Conservation (phyloP, 768 basidiomycete genomes). For the Cubamyces lactineus region DNA sequence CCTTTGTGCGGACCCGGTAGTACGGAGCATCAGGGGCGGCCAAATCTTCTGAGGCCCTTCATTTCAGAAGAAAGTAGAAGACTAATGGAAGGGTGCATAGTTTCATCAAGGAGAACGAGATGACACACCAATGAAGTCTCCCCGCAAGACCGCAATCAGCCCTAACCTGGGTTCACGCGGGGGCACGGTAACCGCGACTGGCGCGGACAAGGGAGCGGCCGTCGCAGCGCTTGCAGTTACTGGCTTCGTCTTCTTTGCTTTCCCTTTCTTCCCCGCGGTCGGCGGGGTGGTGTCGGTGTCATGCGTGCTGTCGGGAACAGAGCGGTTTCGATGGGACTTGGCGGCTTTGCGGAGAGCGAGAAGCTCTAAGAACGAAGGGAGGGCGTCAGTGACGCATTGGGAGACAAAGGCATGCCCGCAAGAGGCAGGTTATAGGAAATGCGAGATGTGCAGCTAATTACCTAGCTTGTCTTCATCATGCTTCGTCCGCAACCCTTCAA, state of each 20-base stretch:
- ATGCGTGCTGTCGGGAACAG: constrained; percentile 3
- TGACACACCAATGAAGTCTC: constrained; percentile 14
- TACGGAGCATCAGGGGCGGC: background rate
- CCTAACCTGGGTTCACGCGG: background rate
- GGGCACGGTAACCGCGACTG: background rate
- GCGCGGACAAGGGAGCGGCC: background rate
- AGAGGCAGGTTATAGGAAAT: background rate
- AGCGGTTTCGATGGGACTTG: background rate
- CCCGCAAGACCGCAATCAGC: background rate
- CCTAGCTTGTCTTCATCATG: constrained; percentile 48
- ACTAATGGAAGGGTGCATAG: too few relatives aligned
- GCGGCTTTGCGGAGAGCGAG: constrained; percentile 24
- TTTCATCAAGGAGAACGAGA: background rate
- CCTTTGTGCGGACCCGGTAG: background rate
- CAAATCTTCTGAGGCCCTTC: background rate
- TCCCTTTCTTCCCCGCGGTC: constrained; percentile 16
- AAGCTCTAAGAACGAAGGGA: constrained; percentile 9
- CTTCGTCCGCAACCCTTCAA: constrained; percentile 41
- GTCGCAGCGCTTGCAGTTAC: background rate
- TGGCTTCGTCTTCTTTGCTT: constrained; percentile 14
- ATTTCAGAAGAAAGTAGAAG: too few relatives aligned
- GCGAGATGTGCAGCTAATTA: constrained; percentile 28
- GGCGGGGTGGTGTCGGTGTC: constrained; percentile 3
- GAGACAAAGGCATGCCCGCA: background rate
- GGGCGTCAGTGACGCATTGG: background rate